Conservation (phyloP, 2,329 filamentous ascomycete genomes). For the Fusarium sp. region DNA sequence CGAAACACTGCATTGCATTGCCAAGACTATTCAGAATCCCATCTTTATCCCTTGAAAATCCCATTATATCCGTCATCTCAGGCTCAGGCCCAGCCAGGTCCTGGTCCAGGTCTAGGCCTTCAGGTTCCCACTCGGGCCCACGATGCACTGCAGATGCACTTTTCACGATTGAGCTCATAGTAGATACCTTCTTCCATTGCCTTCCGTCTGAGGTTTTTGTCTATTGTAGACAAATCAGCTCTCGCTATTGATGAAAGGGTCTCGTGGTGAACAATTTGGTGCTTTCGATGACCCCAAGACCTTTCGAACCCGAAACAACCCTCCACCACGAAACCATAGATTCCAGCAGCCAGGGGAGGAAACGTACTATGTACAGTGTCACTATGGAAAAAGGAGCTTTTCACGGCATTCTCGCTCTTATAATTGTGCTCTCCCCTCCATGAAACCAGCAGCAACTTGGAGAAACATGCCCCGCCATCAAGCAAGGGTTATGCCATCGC, state of each 20-base stretch:
- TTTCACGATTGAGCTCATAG: neutral
- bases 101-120: neutral
- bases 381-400: neutral
- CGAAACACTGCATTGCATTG: conserved; percentile 4
- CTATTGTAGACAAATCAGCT: neutral
- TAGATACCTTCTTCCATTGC: neutral
- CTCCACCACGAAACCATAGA: neutral
- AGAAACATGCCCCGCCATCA: neutral
- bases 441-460: neutral
- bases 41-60: conserved; percentile 24
- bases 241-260: conserved; percentile 4
- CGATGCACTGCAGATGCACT: neutral
- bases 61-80: neutral
- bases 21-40: conserved; percentile 31
- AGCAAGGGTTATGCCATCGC: neutral
- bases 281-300: conserved; percentile 24
- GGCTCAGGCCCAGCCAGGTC: neutral
- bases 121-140: conserved; percentile 5
- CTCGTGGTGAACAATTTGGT: conserved; percentile 16
- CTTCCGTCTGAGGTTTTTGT: neutral
- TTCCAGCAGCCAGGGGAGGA: neutral
- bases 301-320: conserved; percentile 10
- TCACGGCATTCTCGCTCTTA: neutral
- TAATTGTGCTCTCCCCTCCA: neutral
- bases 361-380: neutral